Conservation (phyloP, 768 basidiomycete species). For the Kwoniella botswanensis region DNA sequence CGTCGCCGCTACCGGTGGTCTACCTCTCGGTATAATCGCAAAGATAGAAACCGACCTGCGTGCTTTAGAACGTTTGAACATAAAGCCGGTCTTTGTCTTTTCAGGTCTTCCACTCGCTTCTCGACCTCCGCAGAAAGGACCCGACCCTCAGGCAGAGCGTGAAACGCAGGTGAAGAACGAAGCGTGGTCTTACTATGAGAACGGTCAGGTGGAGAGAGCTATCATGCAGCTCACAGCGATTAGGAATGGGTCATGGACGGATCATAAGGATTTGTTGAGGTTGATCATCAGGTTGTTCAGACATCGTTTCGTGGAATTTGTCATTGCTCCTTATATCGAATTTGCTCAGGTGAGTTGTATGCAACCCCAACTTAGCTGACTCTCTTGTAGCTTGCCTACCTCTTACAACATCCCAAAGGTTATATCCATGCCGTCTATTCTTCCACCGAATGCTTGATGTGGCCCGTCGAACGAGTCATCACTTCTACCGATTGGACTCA, state of each 20-base stretch:
- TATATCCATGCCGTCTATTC: conserved; percentile 95
- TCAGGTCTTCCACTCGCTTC: conserved; percentile 81
- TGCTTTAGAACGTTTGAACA: conserved; percentile 82
- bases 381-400: conserved; percentile 77
- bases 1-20: conserved; percentile 90
- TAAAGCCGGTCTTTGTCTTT: conserved; percentile 99
- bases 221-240: conserved; percentile 80
- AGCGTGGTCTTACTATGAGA: conserved; percentile 94
- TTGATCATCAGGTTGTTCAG: conserved; percentile 89
- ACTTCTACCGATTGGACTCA: conserved; percentile 79
- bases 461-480: conserved; percentile 75
- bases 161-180: conserved; percentile 59
- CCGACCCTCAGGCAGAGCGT: conserved; percentile 51
- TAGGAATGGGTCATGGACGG: conserved; percentile 63
- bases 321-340: conserved; percentile 92
- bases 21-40: conserved; percentile 79
- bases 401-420: conserved; percentile 86
- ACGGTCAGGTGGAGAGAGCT: conserved; percentile 85
- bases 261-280: conserved; percentile 92
- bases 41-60: conserved; percentile 87
- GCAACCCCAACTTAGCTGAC: conserved; percentile 13
- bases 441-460: conserved; percentile 85
- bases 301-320: conserved; percentile 92
- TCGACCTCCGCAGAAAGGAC: conserved; percentile 70
- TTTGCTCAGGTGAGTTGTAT: conserved; percentile 83